Base-by-base conservation (phyloP, 768 basidiomycete species). In the Tulasnella sp. region DNA sequence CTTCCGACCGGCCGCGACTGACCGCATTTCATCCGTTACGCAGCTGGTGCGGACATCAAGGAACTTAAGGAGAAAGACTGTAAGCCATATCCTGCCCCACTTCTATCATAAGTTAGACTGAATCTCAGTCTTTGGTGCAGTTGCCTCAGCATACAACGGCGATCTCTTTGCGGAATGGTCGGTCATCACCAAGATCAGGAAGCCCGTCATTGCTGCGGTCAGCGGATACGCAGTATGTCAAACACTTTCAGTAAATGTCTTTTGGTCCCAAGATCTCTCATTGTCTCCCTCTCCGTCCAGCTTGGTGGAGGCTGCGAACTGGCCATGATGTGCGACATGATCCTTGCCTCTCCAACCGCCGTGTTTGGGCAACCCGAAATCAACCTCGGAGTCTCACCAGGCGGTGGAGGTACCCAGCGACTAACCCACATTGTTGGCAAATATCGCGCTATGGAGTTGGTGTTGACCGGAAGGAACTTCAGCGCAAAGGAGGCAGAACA, bases 111-210 rank as follows among this genome's bases (percentile, higher is more conserved):
- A 19, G 2, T 67, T 22, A 14, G 36, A 22, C 29, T 34, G 44
- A 47, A 47, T 47, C 19, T 47, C 44, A 47, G 44, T 3, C 19
- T 47, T 42, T 39, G 39, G 62, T 4, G 35, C 52, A 71, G 70
- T 71, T 71, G 70, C 90, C n/a, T 92, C 95, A 72, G 94, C 89
- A 1, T 98, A 93, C 84, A 87, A 87, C 79, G 86, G 84, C 79
- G 89, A 89, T 78, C 98, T 95, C 81, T 84, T 98, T 71, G 86
- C 79, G 3, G 77, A 90, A 78, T 99, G 97, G 96, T 52, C 75
- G 6, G 64, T 81, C 47, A 78, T 87, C n/a, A 77, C 79, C 7
- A 76, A 77, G 16, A 79, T 84, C 72, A 77, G 80, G 40, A 84
- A 84, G 76, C 84, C 84, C 26, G 82, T 84, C 75, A 78, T 85